A percentile compares a stretch with the other conserved stretches of the same genome.
phyloP scores from a whole-genome alignment of 352 stramenopile species.

The Phytophthora capsici region DNA sequence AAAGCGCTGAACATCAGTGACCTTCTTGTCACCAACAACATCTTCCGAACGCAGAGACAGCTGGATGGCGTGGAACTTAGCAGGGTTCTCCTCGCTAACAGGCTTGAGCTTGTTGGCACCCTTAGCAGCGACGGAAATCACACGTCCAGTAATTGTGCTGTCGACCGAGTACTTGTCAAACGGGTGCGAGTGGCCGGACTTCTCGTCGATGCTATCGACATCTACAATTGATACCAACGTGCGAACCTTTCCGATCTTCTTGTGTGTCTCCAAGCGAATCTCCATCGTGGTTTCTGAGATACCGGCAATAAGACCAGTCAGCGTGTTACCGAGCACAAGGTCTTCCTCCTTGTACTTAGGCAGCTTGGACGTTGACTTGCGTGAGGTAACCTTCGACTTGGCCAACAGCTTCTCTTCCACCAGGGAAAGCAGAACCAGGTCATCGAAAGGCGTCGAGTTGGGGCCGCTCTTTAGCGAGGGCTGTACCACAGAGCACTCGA shows the following conservation, averaged over 20 bases:
- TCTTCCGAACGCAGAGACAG: slow-evolving; percentile 76
- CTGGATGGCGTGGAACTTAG: slow-evolving; percentile 74
- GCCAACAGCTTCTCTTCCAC: slow-evolving; percentile 61
- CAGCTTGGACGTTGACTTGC: slow-evolving; percentile 48
- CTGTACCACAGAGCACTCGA: slow-evolving; percentile 55
- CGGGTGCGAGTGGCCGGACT: slow-evolving; percentile 55
- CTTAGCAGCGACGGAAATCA: slow-evolving; percentile 75
- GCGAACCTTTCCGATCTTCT: slow-evolving; percentile 80
- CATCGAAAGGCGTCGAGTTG: slow-evolving; percentile 77
- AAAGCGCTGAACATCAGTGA: slow-evolving; percentile 43
- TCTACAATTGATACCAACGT: slow-evolving; percentile 85
- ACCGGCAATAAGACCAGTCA: slow-evolving; percentile 71
- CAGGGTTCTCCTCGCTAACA: slow-evolving; percentile 76
- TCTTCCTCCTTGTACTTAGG: slow-evolving; percentile 78
- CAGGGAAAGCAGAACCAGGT: slow-evolving; percentile 65
- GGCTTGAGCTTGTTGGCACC: slow-evolving; percentile 88
- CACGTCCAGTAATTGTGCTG: slow-evolving; percentile 67
- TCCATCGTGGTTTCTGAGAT: slow-evolving; percentile 89
- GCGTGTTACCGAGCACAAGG: slow-evolving; percentile 63
- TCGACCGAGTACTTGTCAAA: slow-evolving; percentile 86
- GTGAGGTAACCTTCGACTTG: slow-evolving; percentile 37
- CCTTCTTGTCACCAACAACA: slow-evolving; percentile 36
- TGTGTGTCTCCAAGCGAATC: slow-evolving; percentile 79
- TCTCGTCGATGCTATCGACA: slow-evolving; percentile 62
- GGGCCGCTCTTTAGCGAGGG: slow-evolving; percentile 47